Percentiles rank a stretch among this genome's conserved stretches.
Conservation (phyloP, 2,329 filamentous ascomycete species). For the Scedosporium apiospermum region DNA sequence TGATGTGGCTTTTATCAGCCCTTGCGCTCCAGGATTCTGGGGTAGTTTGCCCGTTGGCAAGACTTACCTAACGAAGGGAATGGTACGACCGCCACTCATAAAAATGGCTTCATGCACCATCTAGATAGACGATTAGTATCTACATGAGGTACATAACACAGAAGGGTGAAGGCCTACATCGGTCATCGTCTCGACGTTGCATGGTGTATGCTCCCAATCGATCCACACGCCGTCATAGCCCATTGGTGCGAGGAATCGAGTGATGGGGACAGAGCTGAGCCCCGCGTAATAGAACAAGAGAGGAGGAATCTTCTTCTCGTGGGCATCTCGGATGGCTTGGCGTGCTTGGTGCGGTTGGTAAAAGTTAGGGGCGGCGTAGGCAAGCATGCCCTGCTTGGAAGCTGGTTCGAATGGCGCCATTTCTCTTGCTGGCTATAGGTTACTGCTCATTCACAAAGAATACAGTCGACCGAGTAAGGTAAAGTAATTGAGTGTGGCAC, state of each 20-base stretch:
- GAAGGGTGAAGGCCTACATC: slow-evolving; percentile 14
- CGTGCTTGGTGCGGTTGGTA: slow-evolving; percentile 35
- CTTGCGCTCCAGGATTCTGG: slow-evolving; percentile 21
- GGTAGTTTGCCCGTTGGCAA: too few relatives aligned
- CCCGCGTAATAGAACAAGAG: slow-evolving; percentile 32
- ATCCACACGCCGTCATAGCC: slow-evolving; percentile 34
- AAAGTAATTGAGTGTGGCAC: not conserved
- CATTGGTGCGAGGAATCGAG: slow-evolving; percentile 30
- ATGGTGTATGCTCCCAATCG: slow-evolving; percentile 38
- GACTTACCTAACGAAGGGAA: slow-evolving; percentile 34
- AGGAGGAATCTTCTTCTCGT: slow-evolving; percentile 33
- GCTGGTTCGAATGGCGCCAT: not conserved
- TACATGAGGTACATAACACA: not conserved
- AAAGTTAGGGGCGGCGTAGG: slow-evolving; percentile 32
- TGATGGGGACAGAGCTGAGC: slow-evolving; percentile 27
- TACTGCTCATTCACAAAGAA: too few relatives aligned
- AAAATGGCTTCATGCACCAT: slow-evolving; percentile 38
- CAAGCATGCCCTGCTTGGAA: slow-evolving; percentile 24
- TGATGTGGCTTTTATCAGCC: not conserved
- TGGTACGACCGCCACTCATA: slow-evolving; percentile 33
- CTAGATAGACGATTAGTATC: not conserved
- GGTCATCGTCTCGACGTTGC: slow-evolving; percentile 40
- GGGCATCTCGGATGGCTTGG: slow-evolving; percentile 34
- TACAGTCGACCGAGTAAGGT: too few relatives aligned
- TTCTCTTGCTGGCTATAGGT: not conserved